A percentile compares a stretch with the other conserved stretches of the same genome.
Evolutionary conservation across 495 filamentous ascomycete genomes (phyloP).

Genomic region (Glarea lozoyensis): DNA sequence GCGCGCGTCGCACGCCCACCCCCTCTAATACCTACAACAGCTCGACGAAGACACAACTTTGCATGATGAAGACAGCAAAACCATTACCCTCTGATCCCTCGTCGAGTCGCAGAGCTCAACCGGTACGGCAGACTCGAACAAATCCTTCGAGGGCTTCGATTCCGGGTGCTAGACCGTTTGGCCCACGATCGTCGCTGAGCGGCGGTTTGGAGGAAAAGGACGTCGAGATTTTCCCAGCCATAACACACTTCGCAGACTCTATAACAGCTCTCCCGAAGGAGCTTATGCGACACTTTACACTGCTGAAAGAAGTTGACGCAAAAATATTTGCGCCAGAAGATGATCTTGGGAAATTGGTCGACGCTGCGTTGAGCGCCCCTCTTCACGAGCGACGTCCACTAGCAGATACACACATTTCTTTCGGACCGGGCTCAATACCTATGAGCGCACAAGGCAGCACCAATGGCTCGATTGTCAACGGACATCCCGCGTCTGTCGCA

Average conservation of each 20-base stretch:
- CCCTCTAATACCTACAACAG: neutral
- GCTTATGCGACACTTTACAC: conserved; percentile 85
- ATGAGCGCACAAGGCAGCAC: conserved; percentile 28
- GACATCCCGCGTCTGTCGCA: conserved; percentile 18
- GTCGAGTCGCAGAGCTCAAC: conserved; percentile 47
- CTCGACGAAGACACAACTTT: conserved; percentile 7
- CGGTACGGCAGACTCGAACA: conserved; percentile 49
- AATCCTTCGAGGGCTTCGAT: conserved; percentile 41
- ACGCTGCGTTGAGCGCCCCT: conserved; percentile 53
- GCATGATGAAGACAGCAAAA: conserved; percentile 44
- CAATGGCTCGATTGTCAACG: conserved; percentile 26
- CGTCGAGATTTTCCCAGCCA: conserved; percentile 76
- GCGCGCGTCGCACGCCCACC: conserved; percentile 11
- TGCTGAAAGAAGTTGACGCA: conserved; percentile 94
- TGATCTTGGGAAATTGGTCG: conserved; percentile 59
- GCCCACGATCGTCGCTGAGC: conserved; percentile 31
- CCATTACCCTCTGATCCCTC: conserved; percentile 28
- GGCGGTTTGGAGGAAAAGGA: conserved; percentile 29
- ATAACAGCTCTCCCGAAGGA: conserved; percentile 90
- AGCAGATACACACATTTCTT: conserved; percentile 15
- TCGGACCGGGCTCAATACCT: conserved; percentile 30
- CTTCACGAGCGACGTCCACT: conserved; percentile 30
- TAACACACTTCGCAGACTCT: conserved; percentile 89
- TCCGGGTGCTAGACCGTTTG: conserved; percentile 29
- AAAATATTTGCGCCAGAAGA: conserved; percentile 76